Evolutionary conservation across 2,329 filamentous ascomycete species (phyloP).

Genomic region (Dothistroma pini): DNA sequence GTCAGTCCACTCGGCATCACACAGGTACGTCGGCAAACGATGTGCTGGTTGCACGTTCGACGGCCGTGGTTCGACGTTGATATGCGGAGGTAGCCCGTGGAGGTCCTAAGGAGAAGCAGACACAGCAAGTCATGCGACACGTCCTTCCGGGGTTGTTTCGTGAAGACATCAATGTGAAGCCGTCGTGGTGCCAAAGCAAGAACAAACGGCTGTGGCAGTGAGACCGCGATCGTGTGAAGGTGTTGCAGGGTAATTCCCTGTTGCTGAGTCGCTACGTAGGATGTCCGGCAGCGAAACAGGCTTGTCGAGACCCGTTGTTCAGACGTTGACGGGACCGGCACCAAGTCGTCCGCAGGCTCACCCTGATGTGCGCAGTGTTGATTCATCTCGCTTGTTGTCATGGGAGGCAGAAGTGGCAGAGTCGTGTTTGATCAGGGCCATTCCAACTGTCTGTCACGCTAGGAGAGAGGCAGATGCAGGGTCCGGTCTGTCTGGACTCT

Average conservation of each 20-base stretch:
- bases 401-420: slow-evolving; percentile 3
- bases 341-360: not conserved
- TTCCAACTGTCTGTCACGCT: not conserved
- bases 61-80: not conserved
- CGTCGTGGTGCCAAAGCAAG: not conserved
- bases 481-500: not conserved
- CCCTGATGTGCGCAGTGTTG: slow-evolving; percentile 2
- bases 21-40: not conserved
- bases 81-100: not conserved
- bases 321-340: not conserved
- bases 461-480: not conserved
- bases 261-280: not conserved
- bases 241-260: no score
- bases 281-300: not conserved
- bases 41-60: not conserved
- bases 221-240: no score
- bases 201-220: not conserved
- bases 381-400: slow-evolving; percentile 18
- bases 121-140: not conserved
- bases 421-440: not conserved
- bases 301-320: not conserved
- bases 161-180: not conserved
- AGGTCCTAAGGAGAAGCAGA: not conserved
- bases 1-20: not conserved
- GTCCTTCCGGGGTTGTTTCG: not conserved